These are phyloP conservation scores for Rhododendron kiyosumense DNA, from an alignment of 148 eudicot species.

Conservation along the genomic window DNA sequence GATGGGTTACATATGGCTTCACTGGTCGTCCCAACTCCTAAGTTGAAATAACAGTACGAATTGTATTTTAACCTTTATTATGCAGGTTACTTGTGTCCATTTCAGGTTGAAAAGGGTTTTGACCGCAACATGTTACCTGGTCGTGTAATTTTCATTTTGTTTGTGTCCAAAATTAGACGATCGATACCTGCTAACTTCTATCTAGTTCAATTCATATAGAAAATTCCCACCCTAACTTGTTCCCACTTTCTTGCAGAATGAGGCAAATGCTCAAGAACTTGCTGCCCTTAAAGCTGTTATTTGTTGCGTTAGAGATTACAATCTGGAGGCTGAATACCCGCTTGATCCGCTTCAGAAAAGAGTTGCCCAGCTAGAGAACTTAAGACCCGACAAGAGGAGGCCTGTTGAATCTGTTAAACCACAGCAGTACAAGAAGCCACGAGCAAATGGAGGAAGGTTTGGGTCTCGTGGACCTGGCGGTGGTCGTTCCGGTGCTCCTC, in stretches of 20 bases:
- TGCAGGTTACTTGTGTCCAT: neutral
- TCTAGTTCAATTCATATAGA: neutral
- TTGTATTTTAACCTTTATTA: neutral
- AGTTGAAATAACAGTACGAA: too few species aligned
- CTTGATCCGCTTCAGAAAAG: conserved; percentile 53
- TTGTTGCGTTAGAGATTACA: conserved; percentile 35
- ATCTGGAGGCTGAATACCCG: conserved; percentile 47
- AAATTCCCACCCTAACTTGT: neutral
- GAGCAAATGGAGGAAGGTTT: conserved; percentile 26
- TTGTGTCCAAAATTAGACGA: neutral
- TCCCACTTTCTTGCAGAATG: conserved; percentile 21
- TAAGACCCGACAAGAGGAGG: conserved; percentile 37
- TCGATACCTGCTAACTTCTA: neutral
- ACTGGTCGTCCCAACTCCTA: too few species aligned
- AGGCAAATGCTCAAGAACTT: conserved; percentile 48
- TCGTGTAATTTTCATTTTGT: neutral
- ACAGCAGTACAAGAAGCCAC: conserved; percentile 33
- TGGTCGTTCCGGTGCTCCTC: conserved; percentile 9
- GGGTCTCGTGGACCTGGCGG: conserved; percentile 12
- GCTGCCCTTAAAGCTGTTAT: conserved; percentile 42
- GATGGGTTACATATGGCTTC: neutral
- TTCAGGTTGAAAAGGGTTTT: neutral
- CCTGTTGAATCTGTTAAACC: conserved; percentile 21
- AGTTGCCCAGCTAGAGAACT: conserved; percentile 48
- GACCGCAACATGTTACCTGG: neutral